phyloP scores from a whole-genome alignment of 768 basidiomycete species.

The Trametes cinnabarina region DNA sequence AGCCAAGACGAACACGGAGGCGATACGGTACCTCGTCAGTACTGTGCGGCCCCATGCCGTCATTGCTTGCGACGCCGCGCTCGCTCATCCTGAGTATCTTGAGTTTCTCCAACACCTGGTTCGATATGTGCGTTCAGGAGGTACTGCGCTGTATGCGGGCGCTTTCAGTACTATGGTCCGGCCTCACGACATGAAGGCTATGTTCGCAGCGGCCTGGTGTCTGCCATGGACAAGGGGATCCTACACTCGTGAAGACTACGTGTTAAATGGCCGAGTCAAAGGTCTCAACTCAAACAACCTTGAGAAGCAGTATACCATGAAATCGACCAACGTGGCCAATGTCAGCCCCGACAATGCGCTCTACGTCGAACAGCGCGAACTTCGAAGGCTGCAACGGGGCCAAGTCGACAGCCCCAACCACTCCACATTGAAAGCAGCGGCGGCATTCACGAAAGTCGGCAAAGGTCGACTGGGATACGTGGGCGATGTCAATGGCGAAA shows the following conservation, averaged over 20 bases:
- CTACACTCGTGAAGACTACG: constrained; percentile 37
- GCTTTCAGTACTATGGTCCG: constrained; percentile 33
- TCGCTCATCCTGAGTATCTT: constrained; percentile 19
- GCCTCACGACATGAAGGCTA: constrained; percentile 23
- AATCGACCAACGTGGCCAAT: not conserved
- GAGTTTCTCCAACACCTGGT: constrained; percentile 33
- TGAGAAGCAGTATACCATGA: constrained; percentile 25
- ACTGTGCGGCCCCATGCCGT: not conserved
- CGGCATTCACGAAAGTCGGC: not conserved
- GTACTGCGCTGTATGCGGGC: constrained; percentile 37
- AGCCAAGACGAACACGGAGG: not conserved
- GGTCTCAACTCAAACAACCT: not conserved
- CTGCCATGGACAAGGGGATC: constrained; percentile 38
- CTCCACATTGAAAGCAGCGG: constrained; percentile 26
- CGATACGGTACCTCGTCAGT: not conserved
- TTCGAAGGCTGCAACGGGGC: not conserved
- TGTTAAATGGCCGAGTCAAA: constrained; percentile 25
- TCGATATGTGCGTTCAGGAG: constrained; percentile 38
- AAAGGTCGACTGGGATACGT: constrained; percentile 38
- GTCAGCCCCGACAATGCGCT: not conserved
- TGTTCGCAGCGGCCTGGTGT: constrained; percentile 31
- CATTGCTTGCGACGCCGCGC: not conserved
- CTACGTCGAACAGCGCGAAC: not conserved
- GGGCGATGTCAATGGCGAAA: constrained; percentile 34
- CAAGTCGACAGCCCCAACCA: no score